Evolutionary conservation across 164 flowering plant genomes (phyloP).

Genomic region (Magnolia sinica): DNA sequence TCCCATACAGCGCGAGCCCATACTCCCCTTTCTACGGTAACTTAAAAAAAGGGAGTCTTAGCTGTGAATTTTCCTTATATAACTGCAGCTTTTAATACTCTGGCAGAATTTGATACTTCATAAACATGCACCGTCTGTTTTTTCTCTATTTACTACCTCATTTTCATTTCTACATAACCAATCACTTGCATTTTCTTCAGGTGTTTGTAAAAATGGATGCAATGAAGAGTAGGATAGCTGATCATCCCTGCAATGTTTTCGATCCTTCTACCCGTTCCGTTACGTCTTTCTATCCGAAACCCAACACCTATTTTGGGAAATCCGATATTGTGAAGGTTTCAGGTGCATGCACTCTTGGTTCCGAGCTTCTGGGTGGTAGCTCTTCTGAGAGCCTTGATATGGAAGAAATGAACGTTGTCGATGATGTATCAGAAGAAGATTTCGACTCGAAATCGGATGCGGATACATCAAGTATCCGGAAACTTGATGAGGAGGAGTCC

Average conservation of each 20-base stretch:
- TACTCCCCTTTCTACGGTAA: no score
- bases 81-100: background rate
- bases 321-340: background rate
- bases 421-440: background rate
- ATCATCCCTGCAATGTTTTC: background rate
- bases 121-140: background rate
- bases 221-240: background rate
- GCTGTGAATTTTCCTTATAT: background rate
- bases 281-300: background rate
- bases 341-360: background rate
- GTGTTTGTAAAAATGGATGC: background rate
- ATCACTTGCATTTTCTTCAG: no score
- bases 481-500: background rate
- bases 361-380: background rate
- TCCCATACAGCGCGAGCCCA: no score
- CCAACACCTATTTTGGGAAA: background rate
- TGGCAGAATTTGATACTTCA: background rate
- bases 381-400: background rate
- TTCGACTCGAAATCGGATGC: background rate
- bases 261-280: background rate
- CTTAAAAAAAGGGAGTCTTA: background rate
- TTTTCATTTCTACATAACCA: no score
- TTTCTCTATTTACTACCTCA: background rate
- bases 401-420: background rate
- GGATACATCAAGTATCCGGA: background rate